Conservation (phyloP, 345 rosid genomes). For the Euphorbia peplus region DNA sequence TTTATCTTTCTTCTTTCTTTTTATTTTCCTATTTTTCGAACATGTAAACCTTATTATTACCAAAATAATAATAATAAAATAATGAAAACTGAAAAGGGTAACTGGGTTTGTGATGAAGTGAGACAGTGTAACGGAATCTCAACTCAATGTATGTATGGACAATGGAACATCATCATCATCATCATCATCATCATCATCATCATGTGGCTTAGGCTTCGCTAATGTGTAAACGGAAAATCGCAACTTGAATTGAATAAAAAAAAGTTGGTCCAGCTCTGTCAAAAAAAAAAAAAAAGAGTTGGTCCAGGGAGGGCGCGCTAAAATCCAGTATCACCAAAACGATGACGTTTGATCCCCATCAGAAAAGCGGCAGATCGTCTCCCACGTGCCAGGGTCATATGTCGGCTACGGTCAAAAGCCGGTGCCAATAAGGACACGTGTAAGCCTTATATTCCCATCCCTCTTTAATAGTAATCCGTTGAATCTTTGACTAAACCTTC, state of each 20-base stretch:
- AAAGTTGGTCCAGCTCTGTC: no score
- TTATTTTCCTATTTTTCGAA: no score
- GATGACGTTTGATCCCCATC: slow-evolving; percentile 29
- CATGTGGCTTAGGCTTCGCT: no score
- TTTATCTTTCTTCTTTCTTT: no score
- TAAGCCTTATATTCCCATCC: slow-evolving; percentile 32
- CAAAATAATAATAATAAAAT: no score
- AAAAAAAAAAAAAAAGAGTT: background rate
- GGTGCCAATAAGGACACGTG: slow-evolving; percentile 72
- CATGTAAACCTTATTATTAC: no score
- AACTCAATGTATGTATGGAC: no score
- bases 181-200: no score
- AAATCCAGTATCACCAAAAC: background rate
- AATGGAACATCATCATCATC: no score
- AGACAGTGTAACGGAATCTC: background rate
- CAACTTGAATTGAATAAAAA: background rate
- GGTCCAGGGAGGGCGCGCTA: background rate
- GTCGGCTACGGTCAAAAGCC: slow-evolving; percentile 80
- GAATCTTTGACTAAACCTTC: slow-evolving; percentile 43
- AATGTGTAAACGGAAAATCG: background rate
- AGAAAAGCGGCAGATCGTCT: slow-evolving; percentile 15
- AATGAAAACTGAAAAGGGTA: no score
- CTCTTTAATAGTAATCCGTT: slow-evolving; percentile 19
- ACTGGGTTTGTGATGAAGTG: background rate
- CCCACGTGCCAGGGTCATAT: slow-evolving; percentile 53